A percentile compares a stretch with the other conserved stretches of the same genome.
phyloP scores from a whole-genome alignment of 441 rosid species.

The Eruca vesicaria region DNA sequence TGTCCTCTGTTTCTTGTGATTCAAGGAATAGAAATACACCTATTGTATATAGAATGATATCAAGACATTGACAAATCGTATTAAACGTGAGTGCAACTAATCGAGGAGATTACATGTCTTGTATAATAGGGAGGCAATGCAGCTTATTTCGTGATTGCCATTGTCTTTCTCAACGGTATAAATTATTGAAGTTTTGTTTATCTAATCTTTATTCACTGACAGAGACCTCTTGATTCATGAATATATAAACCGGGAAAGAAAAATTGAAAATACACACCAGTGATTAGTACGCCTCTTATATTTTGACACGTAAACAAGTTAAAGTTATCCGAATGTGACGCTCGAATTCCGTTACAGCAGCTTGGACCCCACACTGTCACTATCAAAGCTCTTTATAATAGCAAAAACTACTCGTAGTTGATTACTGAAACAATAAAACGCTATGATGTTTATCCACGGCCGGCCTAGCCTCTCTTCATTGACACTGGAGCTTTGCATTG shows the following conservation, averaged over 20 bases:
- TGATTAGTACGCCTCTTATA: not conserved
- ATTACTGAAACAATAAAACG: not conserved
- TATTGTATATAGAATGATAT: not conserved
- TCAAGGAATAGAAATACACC: not conserved
- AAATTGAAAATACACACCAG: not conserved
- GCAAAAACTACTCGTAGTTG: not conserved
- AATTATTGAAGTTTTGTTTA: not conserved
- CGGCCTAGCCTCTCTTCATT: conserved; percentile 10
- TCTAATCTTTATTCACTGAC: not conserved
- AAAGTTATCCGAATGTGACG: conserved; percentile 2
- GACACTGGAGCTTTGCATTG: conserved; percentile 12
- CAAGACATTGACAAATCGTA: not conserved
- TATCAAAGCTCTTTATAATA: not conserved
- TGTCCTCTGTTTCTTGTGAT: conserved; percentile 14
- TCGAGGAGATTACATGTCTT: conserved; percentile 8
- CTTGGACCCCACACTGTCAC: conserved; percentile 27
- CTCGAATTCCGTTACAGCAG: conserved; percentile 24
- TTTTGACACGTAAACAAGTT: not conserved
- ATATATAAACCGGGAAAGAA: not conserved
- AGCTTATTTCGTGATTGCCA: conserved; percentile 32
- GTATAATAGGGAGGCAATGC: not conserved
- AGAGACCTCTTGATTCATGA: not conserved
- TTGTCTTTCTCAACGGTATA: conserved; percentile 26
- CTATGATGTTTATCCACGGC: not conserved
- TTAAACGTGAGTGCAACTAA: conserved; percentile 30